Evolutionary conservation across 352 stramenopile species (phyloP), one percentile per base, ranked within the genome.

Genomic region (Globisporangium sylvaticum): DNA sequence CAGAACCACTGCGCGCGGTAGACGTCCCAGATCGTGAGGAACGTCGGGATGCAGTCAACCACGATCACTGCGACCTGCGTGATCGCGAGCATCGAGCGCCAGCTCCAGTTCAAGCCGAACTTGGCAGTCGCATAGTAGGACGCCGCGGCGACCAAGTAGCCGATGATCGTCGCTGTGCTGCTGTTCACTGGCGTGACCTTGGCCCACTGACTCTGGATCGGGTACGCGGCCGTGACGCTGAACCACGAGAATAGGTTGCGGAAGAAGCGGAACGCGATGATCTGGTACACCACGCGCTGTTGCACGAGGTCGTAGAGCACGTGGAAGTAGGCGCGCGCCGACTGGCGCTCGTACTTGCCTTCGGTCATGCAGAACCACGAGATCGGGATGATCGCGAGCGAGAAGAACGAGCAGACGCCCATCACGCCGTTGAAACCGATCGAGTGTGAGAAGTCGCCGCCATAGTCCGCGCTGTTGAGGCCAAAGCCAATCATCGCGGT

Each of bases 361-460:
- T 89, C 81, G 2, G 79, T 73, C 59, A 89, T 87, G 68, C 66
- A 88, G 58, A 71, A 84, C 77, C 77, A 86, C 31, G 76, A 74
- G 53, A 86, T 69, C 15, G 70, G 60, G 25, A 75, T 67, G 7
- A 77, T 79, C 24, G 69, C 44, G 4, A 85, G 50, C 18, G 76
- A 75, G 20, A 76, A 75, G 53, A 61, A 58, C 1, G 76, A 32
- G 52, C 73, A 85, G 68, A 79, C 53, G 20, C 68, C 70, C 77
- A 90, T 88, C 54, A 90, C 69, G n/a, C 68, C 70, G 44, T 81
- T 74, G 60, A 88, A 77, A 12, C 72, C 75, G 54, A 91, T 76
- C 2, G 79, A 79, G 10, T 67, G 76, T 0, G 68, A 67, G 68
- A 89, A 91, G 0, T 62, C 67, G 31, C 32, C 83, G 18, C 80